These are phyloP conservation scores for Syzygium aromaticum DNA, from an alignment of 345 rosid genomes.

Conservation along the genomic window DNA sequence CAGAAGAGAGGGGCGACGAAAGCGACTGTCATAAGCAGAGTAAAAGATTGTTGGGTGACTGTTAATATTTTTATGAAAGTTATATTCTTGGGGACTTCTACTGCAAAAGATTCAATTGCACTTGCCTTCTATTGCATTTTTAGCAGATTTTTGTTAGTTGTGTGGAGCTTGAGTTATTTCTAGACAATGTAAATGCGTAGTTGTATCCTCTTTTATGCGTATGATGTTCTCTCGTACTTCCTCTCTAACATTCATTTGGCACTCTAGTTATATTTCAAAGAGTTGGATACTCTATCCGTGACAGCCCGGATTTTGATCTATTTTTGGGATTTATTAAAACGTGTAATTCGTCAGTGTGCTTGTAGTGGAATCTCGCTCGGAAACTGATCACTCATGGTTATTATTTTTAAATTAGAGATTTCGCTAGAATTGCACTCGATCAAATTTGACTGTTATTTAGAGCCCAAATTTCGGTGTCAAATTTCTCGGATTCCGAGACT, in stretches of 20 bases:
- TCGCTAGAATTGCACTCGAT: no score
- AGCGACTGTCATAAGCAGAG: not conserved
- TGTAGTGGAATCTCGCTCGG: no score
- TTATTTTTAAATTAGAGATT: no score
- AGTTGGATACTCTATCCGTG: not conserved
- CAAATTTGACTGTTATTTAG: no score
- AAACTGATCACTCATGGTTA: no score
- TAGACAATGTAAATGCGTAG: not conserved
- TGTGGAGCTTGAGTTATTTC: not conserved
- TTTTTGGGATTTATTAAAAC: no score
- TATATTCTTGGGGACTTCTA: not conserved
- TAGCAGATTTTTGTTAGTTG: not conserved
- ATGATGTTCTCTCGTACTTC: not conserved
- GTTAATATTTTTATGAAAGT: not conserved
- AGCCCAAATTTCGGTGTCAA: no score
- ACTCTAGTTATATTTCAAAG: not conserved
- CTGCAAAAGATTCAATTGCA: not conserved
- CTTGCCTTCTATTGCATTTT: not conserved
- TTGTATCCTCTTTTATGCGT: not conserved
- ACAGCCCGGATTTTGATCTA: no score
- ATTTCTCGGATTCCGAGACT: no score
- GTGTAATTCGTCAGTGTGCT: no score
- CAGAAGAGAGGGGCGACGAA: constrained; percentile 20
- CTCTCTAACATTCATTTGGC: not conserved
- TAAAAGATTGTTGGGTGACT: not conserved